Evolutionary conservation across 345 rosid species (phyloP), one percentile per base, ranked within the genome.

Genomic region (Clausena lansium): DNA sequence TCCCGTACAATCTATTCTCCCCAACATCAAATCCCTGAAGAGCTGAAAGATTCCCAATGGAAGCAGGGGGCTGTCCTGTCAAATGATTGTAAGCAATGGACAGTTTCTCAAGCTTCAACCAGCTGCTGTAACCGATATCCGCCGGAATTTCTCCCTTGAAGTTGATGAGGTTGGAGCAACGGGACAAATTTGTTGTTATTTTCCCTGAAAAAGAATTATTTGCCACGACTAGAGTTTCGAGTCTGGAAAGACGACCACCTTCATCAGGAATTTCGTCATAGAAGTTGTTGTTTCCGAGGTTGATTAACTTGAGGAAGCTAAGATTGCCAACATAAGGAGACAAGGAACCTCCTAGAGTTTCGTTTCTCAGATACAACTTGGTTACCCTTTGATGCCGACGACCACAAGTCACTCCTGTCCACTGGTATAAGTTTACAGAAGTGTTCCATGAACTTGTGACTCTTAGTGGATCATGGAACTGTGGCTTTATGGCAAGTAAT

Each of bases 331-430:
- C 41, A 38, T 38, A 28, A 10, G 80, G 80, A 2, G 82, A 69
- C 13, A 84, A 60, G 38, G 69, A 14, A 25, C 77, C 82, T 3
- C 7, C 20, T 36, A 81, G 22, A 1, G 15, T 39, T 9, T 28
- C 72, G 9, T 10, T 13, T 24, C 39, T 62, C 20, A 81, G 67
- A n/a, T 76, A 33, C 73, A 78, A 70, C 30, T 0, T 0, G 5
- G 55, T 69, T 71, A 78, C 78, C 64, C 78, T 75, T 45, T 47
- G 81, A 32, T 81, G 82, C 41, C 70, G 68, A 7, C 1, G 70
- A 3, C 76, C 70, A 36, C 84, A 81, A 10, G 68, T 62, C 5
- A 84, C 60, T 2, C 82, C 84, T 14, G 4, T 47, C 82, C 86
- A 76, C 6, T 9, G 61, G 32, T 80, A 76, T 6, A 79, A 59